Evolutionary conservation across 2,329 filamentous ascomycete species (phyloP), one percentile per base, ranked within the genome.

Genomic region (Fusarium papillatum): DNA sequence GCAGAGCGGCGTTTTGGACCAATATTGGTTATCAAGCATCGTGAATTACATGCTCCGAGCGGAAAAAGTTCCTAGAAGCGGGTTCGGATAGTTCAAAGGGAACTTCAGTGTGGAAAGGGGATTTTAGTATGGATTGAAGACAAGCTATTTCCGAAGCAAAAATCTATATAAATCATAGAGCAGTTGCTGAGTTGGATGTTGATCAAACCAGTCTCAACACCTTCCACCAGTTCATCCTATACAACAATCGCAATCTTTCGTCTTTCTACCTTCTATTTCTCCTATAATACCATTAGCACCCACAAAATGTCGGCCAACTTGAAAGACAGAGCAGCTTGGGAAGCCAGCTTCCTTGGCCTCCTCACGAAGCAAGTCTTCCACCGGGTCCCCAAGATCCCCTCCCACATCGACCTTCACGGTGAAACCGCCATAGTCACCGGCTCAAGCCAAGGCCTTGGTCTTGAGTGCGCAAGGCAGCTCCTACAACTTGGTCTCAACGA

Each of bases 391-490:
- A 41, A 59, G 10, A 73, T 73, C 41, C 71, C 73, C 22, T 50
- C 63, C 7, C 13, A 70, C 71, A 53, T 61, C 67, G 67, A 73
- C 34, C 77, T 86, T 65, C 71, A 76, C 1, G 82, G 81, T 22
- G 79, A 86, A 73, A 82, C 82, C 4, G 84, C 84, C 38, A 84
- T 89, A 34, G 80, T 89, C 14, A 88, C 87, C 0, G 87, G 87
- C 2, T 78, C 82, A 38, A 88, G 86, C 69, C 80, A 73, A 9
- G 87, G 87, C 0, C 79, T 89, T 0, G 87, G 87, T 2, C 79
- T 87, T 8, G 87, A 87, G 78, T 78, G 82, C 2, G 82, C 83
- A 8, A 78, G 81, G 1, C 85, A 88, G 34, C 57, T 72, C 7
- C 64, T 70, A 1, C 38, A 63, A 17, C 38, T 65, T 22, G 50